Base-by-base conservation (phyloP, 495 filamentous ascomycete species). In the Neurospora sp. region DNA sequence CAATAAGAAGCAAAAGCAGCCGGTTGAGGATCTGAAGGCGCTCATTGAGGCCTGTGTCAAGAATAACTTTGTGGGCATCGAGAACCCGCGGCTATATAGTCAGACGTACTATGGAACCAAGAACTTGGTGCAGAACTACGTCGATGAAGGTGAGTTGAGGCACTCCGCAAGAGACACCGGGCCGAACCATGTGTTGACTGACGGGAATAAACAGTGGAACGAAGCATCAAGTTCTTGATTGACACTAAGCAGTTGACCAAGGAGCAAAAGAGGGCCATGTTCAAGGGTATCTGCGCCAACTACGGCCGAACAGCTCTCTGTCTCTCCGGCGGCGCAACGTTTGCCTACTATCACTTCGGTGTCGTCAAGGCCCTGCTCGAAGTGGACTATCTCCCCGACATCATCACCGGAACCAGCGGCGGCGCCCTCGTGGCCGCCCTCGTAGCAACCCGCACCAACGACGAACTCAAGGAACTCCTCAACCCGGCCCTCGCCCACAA, bases 101-200 rank as follows among this genome's bases (percentile, higher is more conserved):
- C 93, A 98, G 83, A 94, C 94, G 2, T 98, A 99, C 76, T 97
- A 94, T 72, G 96, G 96, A 31, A 99, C 96, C 2, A 99, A 99
- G 79, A 88, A 94, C 48, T 80, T 97, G 65, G 94, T 96, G 17
- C 96, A 98, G 82, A 87, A 89, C 48, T 98, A 92, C 78, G 85
- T 97, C 69, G 93, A 97, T 74, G 94, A 98, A 83, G 85, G 88
- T 89, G 78, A 69, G 82, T 75, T 69, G 6, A 12, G 27, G 8
- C 17, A 41, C 41, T 70, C 61, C 10, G 48, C 20, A 31, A 59
- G 16, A 44, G 41, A 73, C 31, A 69, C 8, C 27, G 39, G 4
- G 20, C 22, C n/a, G 80, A 85, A 45, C 79, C 84, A 73, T 75
- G 7, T 69, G 31, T 16, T 69, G 16, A 35, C 31, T 35, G 16